A percentile compares a stretch with the other conserved stretches of the same genome.
Evolutionary conservation across 2,329 filamentous ascomycete genomes (phyloP).

Genomic region (Alternaria burnsii): DNA sequence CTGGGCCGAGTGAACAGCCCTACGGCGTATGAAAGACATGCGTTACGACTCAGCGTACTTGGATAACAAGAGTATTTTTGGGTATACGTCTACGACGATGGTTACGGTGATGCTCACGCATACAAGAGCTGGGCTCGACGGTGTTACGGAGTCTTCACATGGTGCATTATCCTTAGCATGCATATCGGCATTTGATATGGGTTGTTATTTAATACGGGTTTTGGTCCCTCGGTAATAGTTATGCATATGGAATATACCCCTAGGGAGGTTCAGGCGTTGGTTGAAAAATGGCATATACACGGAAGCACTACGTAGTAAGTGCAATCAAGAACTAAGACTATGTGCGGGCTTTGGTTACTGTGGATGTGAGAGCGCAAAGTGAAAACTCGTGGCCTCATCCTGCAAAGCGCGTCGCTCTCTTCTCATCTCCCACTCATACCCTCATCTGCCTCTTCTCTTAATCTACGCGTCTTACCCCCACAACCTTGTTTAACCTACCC

Average conservation of each 20-base stretch:
- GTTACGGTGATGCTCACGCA: background rate
- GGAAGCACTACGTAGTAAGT: background rate
- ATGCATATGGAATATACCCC: conserved; percentile 10
- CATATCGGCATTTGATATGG: background rate
- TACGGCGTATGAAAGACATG: conserved; percentile 5
- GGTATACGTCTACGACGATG: background rate
- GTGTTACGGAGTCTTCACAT: background rate
- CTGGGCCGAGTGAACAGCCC: background rate
- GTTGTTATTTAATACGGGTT: background rate
- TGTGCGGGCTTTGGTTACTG: background rate
- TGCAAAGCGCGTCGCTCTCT: background rate
- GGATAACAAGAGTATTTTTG: background rate
- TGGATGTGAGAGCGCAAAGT: background rate
- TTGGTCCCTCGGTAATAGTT: conserved; percentile 1
- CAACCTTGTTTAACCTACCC: conserved; percentile 31
- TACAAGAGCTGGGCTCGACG: background rate
- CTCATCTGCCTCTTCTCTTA: conserved; percentile 3
- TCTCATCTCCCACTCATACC: background rate
- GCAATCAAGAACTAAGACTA: background rate
- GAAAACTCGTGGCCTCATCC: background rate
- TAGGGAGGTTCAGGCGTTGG: background rate
- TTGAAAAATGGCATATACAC: background rate
- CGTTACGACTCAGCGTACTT: background rate
- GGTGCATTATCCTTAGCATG: background rate
- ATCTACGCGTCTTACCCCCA: conserved; percentile 34